Conservation (phyloP, 1,139 yeast species). For the Yamadazyma dushanensis region DNA sequence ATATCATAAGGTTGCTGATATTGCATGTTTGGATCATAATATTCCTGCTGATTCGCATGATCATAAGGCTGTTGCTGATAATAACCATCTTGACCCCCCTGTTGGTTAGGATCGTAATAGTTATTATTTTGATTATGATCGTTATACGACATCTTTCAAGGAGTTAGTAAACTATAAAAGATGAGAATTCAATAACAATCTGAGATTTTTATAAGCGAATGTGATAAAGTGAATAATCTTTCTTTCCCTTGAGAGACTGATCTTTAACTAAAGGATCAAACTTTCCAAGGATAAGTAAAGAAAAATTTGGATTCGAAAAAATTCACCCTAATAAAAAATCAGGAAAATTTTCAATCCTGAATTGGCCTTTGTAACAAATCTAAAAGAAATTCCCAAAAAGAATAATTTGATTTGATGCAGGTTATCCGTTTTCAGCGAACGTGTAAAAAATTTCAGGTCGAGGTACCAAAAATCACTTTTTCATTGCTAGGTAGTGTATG, state of each 20-base stretch:
- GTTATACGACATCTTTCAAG: slow-evolving; percentile 48
- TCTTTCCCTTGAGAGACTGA: neutral
- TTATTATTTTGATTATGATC: slow-evolving; percentile 48
- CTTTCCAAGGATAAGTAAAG: neutral
- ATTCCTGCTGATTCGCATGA: slow-evolving; percentile 33
- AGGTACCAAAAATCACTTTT: neutral
- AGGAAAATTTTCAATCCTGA: slow-evolving; percentile 1
- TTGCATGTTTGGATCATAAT: slow-evolving; percentile 51
- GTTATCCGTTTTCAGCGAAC: neutral
- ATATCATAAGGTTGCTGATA: slow-evolving; percentile 53
- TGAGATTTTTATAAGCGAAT: slow-evolving; percentile 1
- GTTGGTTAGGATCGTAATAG: slow-evolving; percentile 50
- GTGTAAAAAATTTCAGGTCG: slow-evolving; percentile 3
- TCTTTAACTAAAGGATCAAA: neutral
- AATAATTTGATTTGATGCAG: neutral
- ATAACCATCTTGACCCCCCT: slow-evolving; percentile 42
- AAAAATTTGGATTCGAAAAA: neutral
- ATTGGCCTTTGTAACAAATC: slow-evolving; percentile 1
- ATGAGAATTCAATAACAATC: no score
- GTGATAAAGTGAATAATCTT: neutral
- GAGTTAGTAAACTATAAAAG: neutral
- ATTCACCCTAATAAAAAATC: neutral
- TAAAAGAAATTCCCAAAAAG: neutral
- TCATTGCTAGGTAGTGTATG: neutral
- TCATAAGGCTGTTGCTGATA: slow-evolving; percentile 50